These are phyloP conservation scores for Aureobasidium melanogenum DNA, from an alignment of 2,329 filamentous ascomycete species.

Conservation along the genomic window DNA sequence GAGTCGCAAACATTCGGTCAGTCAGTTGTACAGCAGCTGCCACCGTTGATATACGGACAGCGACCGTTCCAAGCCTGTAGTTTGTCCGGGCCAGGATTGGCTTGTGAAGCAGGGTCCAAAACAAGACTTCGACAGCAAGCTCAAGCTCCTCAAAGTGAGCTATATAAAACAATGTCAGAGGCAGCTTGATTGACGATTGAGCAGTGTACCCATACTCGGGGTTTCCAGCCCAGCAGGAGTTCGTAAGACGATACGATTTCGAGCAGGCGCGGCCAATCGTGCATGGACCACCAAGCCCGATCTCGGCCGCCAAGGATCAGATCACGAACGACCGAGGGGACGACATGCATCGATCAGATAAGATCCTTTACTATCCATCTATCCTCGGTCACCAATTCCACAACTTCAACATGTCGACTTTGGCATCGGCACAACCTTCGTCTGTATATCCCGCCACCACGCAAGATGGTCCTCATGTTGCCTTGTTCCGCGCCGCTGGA, in stretches of 20 bases:
- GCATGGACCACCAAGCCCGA: neutral
- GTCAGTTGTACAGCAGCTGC: neutral
- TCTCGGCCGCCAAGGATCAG: slow-evolving; percentile 4
- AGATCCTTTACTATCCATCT: slow-evolving; percentile 4
- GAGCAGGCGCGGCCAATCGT: neutral
- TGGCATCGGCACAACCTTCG: neutral
- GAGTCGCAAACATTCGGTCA: neutral
- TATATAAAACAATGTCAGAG: neutral
- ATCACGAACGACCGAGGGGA: neutral
- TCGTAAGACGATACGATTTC: neutral
- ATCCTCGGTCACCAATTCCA: neutral
- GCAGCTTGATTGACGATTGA: neutral
- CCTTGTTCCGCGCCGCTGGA: neutral
- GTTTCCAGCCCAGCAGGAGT: neutral
- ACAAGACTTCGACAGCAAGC: neutral
- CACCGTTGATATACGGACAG: neutral
- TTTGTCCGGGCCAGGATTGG: neutral
- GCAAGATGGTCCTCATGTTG: neutral
- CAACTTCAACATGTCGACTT: neutral
- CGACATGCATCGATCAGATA: slow-evolving; percentile 9
- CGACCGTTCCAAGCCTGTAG: neutral
- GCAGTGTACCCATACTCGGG: neutral
- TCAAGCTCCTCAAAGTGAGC: neutral
- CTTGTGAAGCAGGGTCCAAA: neutral
- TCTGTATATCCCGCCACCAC: neutral